Conservation (phyloP, 1,284 basidiomycete species). For the Cryptococcus sp. region DNA sequence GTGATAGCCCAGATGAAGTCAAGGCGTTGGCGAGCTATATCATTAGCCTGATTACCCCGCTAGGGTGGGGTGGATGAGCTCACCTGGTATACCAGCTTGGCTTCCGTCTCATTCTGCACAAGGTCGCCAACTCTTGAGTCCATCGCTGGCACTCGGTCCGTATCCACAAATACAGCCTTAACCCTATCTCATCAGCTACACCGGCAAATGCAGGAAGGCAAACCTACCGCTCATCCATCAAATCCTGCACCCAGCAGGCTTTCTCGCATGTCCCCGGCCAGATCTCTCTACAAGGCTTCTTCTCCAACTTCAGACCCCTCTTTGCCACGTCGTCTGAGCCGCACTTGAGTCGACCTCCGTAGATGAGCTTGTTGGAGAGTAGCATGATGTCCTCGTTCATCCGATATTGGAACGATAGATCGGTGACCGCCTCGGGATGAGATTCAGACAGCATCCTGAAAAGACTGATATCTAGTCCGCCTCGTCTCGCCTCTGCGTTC, state of each 20-base stretch:
- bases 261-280: slow-evolving; percentile 9
- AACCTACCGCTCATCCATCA: slow-evolving; percentile 62
- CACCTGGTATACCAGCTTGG: slow-evolving; percentile 50
- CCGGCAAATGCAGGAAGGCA: not conserved
- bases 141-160: slow-evolving; percentile 66
- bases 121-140: slow-evolving; percentile 81
- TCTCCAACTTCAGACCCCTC: slow-evolving; percentile 56
- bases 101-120: slow-evolving; percentile 83
- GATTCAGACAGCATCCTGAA: slow-evolving; percentile 83
- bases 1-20: slow-evolving; percentile 58
- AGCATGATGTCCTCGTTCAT: slow-evolving; percentile 98
- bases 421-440: slow-evolving; percentile 74
- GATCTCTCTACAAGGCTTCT: slow-evolving; percentile 43
- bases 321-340: slow-evolving; percentile 67
- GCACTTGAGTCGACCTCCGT: slow-evolving; percentile 69
- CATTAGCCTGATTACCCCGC: too few species aligned
- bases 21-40: slow-evolving; percentile 66
- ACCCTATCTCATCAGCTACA: slow-evolving; percentile 51
- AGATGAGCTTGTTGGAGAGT: slow-evolving; percentile 85
- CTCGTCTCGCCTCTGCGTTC: slow-evolving; percentile 68
- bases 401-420: slow-evolving; percentile 82
- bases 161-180: slow-evolving; percentile 89
- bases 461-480: slow-evolving; percentile 81
- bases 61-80: too few species aligned
- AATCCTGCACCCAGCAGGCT: slow-evolving; percentile 64